Evolutionary conservation across 257 asterid genomes (phyloP), one percentile per base, ranked within the genome.

Genomic region (Lycium barbarum): DNA sequence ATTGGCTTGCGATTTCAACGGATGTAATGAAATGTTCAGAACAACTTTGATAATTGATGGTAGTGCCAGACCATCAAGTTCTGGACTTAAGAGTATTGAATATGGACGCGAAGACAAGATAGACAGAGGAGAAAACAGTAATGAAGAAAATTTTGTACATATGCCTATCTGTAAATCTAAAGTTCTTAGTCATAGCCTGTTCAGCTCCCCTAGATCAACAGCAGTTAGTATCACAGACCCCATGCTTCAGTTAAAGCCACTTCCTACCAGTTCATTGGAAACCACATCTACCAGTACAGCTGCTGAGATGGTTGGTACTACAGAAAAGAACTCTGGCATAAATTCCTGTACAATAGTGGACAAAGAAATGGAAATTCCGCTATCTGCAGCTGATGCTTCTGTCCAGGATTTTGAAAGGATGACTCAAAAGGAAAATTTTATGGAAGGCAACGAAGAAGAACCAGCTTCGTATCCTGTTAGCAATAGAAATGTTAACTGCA

Each of bases 311-410:
- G 91, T 87, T 84, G 86, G 82, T 79, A 84, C 57, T 76, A 81
- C 68, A 59, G 51, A 74, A 54, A 83, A 83, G 72, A 82, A 84
- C 82, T 80, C 73, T 40, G 22, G 86, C 72, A 71, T 86, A 26
- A 71, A 87, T 83, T 83, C 88, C 81, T 83, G 81, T 84, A 38
- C 78, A 83, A 90, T 86, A 81, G 84, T 86, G 83, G 89, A 90
- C 85, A 84, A 87, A 68, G 74, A 88, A 72, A 88, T 81, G 71
- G 85, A 67, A 82, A 73, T 54, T 83, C 62, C 84, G 66, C 89
- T 43, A 83, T 72, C 86, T 70, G 87, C 88, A 84, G 83, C 66
- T 83, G 84, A 84, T 59, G 68, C 81, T 66, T 80, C 65, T 79
- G 79, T 57, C 88, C 85, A 82, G 71, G 89, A 66, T 51, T 80